Evolutionary conservation across 225 moss, liverwort and hornwort genomes (phyloP).

Genomic region (Climacium dendroides): DNA sequence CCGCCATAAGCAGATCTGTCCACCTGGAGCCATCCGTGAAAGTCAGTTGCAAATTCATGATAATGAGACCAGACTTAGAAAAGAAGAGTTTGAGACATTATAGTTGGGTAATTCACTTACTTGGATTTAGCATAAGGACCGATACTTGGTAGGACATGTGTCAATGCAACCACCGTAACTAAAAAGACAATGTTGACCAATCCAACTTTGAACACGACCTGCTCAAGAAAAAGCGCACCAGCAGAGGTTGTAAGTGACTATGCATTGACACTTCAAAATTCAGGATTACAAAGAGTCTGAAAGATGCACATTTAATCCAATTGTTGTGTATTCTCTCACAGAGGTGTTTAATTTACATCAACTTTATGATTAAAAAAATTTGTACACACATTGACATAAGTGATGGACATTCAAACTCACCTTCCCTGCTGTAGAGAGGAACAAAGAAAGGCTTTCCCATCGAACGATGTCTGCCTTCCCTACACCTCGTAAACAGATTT

Average conservation of each 20-base stretch:
- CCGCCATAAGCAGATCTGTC: slow-evolving; percentile 53
- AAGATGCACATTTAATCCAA: not conserved
- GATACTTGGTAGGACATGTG: slow-evolving; percentile 23
- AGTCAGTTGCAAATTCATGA: not conserved
- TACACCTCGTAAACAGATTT: slow-evolving; percentile 50
- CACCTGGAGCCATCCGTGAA: slow-evolving; percentile 29
- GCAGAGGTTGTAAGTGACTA: not conserved
- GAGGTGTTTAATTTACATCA: not conserved
- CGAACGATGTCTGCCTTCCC: slow-evolving; percentile 46
- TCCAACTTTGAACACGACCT: slow-evolving; percentile 64
- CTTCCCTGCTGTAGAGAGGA: slow-evolving; percentile 61
- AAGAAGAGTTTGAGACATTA: not conserved
- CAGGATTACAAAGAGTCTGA: not conserved
- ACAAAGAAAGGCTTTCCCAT: slow-evolving; percentile 68
- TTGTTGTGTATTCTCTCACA: not conserved
- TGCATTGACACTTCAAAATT: not conserved
- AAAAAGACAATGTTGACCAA: slow-evolving; percentile 40
- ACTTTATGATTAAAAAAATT: not conserved
- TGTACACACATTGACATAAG: not conserved
- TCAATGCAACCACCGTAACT: slow-evolving; percentile 17
- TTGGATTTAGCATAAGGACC: slow-evolving; percentile 22
- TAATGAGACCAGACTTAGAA: not conserved
- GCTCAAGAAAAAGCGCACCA: slow-evolving; percentile 1
- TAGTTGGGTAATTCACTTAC: slow-evolving; percentile 18
- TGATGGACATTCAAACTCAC: slow-evolving; percentile 10